Percentiles rank a stretch among this genome's conserved stretches.
phyloP scores from a whole-genome alignment of 495 filamentous ascomycete species.

The Hypoxylon rickii region DNA sequence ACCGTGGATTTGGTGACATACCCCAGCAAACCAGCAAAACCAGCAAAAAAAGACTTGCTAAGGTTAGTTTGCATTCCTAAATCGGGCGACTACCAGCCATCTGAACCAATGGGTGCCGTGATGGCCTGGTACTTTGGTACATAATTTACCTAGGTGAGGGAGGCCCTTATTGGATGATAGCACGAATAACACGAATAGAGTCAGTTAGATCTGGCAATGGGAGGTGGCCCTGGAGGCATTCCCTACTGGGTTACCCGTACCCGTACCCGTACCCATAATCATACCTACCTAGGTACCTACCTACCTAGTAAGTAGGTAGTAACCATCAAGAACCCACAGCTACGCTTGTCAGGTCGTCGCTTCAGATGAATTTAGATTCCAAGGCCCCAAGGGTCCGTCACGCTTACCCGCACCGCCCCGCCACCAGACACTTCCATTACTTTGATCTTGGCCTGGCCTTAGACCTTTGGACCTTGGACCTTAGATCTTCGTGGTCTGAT shows the following conservation, averaged over 20 bases:
- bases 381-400: no score
- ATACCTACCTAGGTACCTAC: background rate
- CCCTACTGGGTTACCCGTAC: background rate
- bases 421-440: background rate
- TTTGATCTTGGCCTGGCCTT: no score
- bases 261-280: background rate
- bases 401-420: no score
- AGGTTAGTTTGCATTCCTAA: slow-evolving; percentile 28
- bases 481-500: no score
- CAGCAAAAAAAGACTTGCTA: no score
- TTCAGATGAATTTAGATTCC: slow-evolving; percentile 22
- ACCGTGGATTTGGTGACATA: background rate
- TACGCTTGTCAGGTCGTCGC: background rate
- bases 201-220: no score
- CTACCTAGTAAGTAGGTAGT: background rate
- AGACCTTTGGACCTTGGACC: no score
- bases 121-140: background rate
- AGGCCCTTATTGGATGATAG: no score
- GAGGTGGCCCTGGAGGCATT: no score
- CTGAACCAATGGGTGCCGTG: slow-evolving; percentile 18
- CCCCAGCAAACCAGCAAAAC: background rate
- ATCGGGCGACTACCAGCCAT: slow-evolving; percentile 27
- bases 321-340: no score
- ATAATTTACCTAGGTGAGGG: no score
- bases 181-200: no score